These are phyloP conservation scores for Oryza punctata DNA, from an alignment of 176 grass and related monocot genomes.

Conservation along the genomic window DNA sequence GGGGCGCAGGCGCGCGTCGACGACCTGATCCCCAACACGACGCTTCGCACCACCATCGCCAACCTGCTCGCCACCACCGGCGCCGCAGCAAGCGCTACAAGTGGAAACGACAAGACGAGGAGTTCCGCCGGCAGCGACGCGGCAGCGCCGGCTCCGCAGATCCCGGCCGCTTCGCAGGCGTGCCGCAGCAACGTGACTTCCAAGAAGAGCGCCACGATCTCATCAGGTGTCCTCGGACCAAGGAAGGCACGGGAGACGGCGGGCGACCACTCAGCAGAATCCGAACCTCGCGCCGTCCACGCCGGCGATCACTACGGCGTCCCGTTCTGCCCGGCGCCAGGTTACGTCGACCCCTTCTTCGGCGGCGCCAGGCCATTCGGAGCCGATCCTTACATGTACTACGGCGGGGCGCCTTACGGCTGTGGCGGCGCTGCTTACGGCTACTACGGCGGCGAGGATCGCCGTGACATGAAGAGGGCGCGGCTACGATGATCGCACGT, in stretches of 20 bases:
- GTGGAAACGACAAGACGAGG: neutral
- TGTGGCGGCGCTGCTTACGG: neutral
- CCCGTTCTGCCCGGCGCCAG: neutral
- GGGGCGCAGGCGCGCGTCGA: neutral
- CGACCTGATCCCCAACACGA: conserved; percentile 38
- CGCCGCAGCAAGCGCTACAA: neutral
- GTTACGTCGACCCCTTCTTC: conserved; percentile 21
- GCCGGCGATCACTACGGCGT: neutral
- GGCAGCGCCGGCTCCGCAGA: neutral
- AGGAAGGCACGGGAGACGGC: neutral
- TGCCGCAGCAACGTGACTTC: neutral
- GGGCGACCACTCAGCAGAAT: neutral
- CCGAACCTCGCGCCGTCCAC: neutral
- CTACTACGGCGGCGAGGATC: neutral
- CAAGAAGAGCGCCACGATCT: neutral
- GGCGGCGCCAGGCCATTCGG: neutral
- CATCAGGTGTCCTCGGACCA: neutral
- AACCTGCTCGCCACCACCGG: neutral
- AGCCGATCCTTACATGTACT: conserved; percentile 16
- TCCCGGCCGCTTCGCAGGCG: neutral
- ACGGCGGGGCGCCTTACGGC: neutral
- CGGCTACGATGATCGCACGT: neutral
- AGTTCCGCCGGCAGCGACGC: conserved; percentile 24
- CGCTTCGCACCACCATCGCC: conserved; percentile 19
- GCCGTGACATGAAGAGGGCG: conserved; percentile 11